Evolutionary conservation across 2,329 filamentous ascomycete species (phyloP), one percentile per base, ranked within the genome.

Genomic region (Emergomyces africanus): DNA sequence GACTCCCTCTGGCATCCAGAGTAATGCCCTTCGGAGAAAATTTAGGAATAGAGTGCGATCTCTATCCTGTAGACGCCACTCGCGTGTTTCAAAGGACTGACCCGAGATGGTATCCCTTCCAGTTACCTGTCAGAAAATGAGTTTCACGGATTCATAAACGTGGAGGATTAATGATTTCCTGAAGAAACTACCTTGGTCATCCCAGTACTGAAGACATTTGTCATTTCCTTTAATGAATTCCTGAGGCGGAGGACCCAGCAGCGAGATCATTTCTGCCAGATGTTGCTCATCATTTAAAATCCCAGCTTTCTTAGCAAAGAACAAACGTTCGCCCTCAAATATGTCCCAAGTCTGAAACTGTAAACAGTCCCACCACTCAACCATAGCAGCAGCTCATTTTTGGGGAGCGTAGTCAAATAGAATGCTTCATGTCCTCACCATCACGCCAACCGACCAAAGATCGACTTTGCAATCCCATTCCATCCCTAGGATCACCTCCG

Each of bases 371-470:
- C 18, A 20, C 18, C 15, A 42, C 41, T 20, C 28, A 56, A 37
- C n/a, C 30, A 30, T n/a, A 57, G 51, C 23, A 60, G 48, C 9
- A 58, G 15, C 20, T 3, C 25, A 10, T 20, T 12, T 46, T 33
- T 50, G 23, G 3, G 30, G 3, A 30, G 23, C 12, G 25, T 33
- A 30, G 48, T 33, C 25, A 30, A 30, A 6, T 4, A 20, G 23
- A 10, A 2, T n/a, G n/a, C n/a, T n/a, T n/a, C n/a, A 55, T n/a
- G 20, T 30, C 37, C 65, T 61, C 54, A 66, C 63, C 61, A 67
- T 59, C 25, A 61, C 35, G 28, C 60, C 63, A 46, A 66, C 37
- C 55, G 65, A 65, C 64, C 65, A 67, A 41, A 67, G 65, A 57
- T 67, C 64, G 23, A 61, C 64, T 55, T 64, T 65, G 54, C 60